Percentiles rank a stretch among this genome's conserved stretches.
Conservation (phyloP, 2,329 filamentous ascomycete genomes). For the Colletotrichum sp. region DNA sequence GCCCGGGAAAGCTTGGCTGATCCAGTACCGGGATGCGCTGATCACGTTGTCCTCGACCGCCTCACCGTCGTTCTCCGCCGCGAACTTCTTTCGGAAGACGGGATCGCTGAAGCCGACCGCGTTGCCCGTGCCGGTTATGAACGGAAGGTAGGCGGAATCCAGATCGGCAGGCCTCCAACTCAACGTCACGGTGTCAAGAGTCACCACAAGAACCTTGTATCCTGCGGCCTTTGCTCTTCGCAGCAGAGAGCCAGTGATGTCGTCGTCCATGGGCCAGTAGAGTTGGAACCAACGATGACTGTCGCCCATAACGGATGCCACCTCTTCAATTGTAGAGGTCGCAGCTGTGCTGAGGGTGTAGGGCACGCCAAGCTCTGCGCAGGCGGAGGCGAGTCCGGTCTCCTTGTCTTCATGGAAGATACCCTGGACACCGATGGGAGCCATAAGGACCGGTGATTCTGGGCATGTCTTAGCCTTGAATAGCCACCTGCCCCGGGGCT, state of each 20-base stretch:
- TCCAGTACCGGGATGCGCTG: slow-evolving; percentile 59
- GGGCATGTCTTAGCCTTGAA: background rate
- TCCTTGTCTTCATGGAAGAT: slow-evolving; percentile 73
- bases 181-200: slow-evolving; percentile 73
- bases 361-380: slow-evolving; percentile 64
- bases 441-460: slow-evolving; percentile 62
- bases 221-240: slow-evolving; percentile 64
- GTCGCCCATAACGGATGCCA: slow-evolving; percentile 61
- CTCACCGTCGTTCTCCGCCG: slow-evolving; percentile 49
- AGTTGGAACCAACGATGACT: slow-evolving; percentile 75
- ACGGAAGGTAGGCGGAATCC: slow-evolving; percentile 66
- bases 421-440: slow-evolving; percentile 72
- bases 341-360: slow-evolving; percentile 73
- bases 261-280: slow-evolving; percentile 73
- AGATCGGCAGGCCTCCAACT: slow-evolving; percentile 74
- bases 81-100: slow-evolving; percentile 64
- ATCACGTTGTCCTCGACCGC: slow-evolving; percentile 52
- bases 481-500: background rate
- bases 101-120: slow-evolving; percentile 71
- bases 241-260: slow-evolving; percentile 69
- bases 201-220: slow-evolving; percentile 72
- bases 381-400: slow-evolving; percentile 66
- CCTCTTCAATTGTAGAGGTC: slow-evolving; percentile 68
- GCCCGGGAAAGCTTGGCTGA: slow-evolving; percentile 55
- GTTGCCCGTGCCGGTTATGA: slow-evolving; percentile 63